phyloP scores from a whole-genome alignment of 306 rosid genomes.

The Acacia crassicarpa region DNA sequence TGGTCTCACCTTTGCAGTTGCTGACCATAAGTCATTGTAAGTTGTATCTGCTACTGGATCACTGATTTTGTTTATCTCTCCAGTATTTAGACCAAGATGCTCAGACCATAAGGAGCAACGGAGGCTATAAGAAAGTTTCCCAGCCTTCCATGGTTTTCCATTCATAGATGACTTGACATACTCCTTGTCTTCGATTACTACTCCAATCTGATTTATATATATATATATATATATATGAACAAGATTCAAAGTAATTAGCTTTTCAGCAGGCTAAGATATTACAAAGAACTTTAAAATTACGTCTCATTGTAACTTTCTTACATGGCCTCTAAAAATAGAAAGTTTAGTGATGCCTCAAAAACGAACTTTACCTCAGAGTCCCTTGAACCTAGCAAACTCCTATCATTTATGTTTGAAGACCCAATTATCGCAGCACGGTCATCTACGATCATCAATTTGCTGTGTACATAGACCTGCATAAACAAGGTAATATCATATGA shows the following conservation, averaged over 20 bases:
- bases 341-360: conserved; percentile 4
- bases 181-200: conserved; percentile 88
- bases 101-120: conserved; percentile 95
- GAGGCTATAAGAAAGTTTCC: conserved; percentile 78
- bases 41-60: conserved; percentile 85
- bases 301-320: not conserved
- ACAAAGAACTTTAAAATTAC: not conserved
- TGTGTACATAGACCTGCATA: conserved; percentile 89
- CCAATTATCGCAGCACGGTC: conserved; percentile 81
- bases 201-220: conserved; percentile 58
- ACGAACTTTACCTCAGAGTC: conserved; percentile 83
- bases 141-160: conserved; percentile 94
- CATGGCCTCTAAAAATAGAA: conserved; percentile 8
- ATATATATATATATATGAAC: not conserved
- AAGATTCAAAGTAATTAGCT: not conserved
- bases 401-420: conserved; percentile 92
- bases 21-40: conserved; percentile 84
- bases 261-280: not conserved
- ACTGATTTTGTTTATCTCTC: conserved; percentile 67
- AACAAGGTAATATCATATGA: not conserved
- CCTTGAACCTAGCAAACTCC: conserved; percentile 93
- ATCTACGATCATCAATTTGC: conserved; percentile 88
- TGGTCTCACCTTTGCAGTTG: conserved; percentile 82
- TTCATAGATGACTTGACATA: conserved; percentile 68
- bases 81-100: conserved; percentile 81